Evolutionary conservation across 495 filamentous ascomycete species (phyloP).

Genomic region (Trichoderma reesei): DNA sequence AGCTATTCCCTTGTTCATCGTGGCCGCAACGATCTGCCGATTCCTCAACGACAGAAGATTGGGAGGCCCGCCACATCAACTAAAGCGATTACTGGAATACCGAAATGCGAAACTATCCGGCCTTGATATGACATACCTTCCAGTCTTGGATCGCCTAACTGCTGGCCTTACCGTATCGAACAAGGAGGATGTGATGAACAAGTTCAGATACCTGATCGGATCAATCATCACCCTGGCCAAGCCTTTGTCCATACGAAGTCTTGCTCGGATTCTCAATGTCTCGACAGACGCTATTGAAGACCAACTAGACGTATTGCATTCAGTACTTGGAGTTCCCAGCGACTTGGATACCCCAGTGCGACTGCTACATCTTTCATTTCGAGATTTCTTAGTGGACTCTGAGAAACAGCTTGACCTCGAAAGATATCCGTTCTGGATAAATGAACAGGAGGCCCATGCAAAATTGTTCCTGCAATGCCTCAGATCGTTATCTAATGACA

Average conservation of each 20-base stretch:
- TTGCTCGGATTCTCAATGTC: conserved; percentile 14
- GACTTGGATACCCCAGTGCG: conserved; percentile 14
- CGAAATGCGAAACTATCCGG: conserved; percentile 17
- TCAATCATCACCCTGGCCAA: conserved; percentile 19
- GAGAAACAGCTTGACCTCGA: conserved; percentile 6
- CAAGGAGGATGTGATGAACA: neutral
- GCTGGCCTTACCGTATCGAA: conserved; percentile 10
- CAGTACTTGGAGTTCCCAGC: conserved; percentile 20
- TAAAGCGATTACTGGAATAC: conserved; percentile 21
- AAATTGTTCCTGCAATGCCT: conserved; percentile 20
- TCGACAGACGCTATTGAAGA: conserved; percentile 11
- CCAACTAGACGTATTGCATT: conserved; percentile 22
- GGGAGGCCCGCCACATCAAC: conserved; percentile 13
- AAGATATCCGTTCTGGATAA: conserved; percentile 20
- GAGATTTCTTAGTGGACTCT: conserved; percentile 20
- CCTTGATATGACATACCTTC: conserved; percentile 26
- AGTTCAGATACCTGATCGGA: conserved; percentile 20
- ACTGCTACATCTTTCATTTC: conserved; percentile 22
- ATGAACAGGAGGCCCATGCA: conserved; percentile 15
- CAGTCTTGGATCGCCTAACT: conserved; percentile 22
- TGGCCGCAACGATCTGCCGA: conserved; percentile 32
- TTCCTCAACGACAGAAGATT: conserved; percentile 21
- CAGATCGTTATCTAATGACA: conserved; percentile 15
- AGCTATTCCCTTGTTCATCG: conserved; percentile 37
- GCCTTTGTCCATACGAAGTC: conserved; percentile 13